phyloP scores from a whole-genome alignment of 2,329 filamentous ascomycete genomes.

The Fonsecaea erecta region DNA sequence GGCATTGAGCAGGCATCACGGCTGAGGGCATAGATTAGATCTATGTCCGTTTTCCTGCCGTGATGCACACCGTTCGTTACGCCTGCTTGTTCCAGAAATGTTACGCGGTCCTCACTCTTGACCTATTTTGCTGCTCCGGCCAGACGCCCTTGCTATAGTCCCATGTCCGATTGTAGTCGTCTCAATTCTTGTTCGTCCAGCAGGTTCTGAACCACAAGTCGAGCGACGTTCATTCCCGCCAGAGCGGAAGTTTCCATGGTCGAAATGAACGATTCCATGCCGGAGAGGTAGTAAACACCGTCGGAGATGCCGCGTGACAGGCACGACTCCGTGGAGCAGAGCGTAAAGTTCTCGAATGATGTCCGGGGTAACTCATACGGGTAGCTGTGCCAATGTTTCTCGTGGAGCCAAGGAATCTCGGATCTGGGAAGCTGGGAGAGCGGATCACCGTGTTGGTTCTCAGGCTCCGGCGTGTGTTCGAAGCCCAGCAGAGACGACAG shows the following conservation, averaged over 20 bases:
- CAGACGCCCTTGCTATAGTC: slow-evolving; percentile 11
- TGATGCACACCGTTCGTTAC: not conserved
- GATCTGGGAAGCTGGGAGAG: slow-evolving; percentile 40
- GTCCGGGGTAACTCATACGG: slow-evolving; percentile 82
- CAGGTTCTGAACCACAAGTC: slow-evolving; percentile 57
- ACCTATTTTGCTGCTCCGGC: slow-evolving; percentile 8
- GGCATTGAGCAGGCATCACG: not conserved
- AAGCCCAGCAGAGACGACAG: slow-evolving; percentile 56
- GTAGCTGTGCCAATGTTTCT: slow-evolving; percentile 81
- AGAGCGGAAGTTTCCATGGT: slow-evolving; percentile 97
- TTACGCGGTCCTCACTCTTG: not conserved
- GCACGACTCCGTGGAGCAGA: slow-evolving; percentile 6
- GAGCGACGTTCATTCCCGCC: slow-evolving; percentile 71
- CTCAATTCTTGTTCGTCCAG: not conserved
- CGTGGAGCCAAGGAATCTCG: slow-evolving; percentile 74
- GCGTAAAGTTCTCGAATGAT: slow-evolving; percentile 79
- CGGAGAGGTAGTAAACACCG: slow-evolving; percentile 56
- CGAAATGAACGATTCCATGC: slow-evolving; percentile 90
- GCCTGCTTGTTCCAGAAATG: not conserved
- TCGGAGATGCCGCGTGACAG: not conserved
- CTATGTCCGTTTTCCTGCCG: not conserved
- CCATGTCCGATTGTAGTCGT: not conserved
- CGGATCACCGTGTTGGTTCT: slow-evolving; percentile 35
- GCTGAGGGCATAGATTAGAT: not conserved
- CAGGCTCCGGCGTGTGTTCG: slow-evolving; percentile 33